These are phyloP conservation scores for Heliosperma pusillum DNA, from an alignment of 148 eudicot genomes.

Conservation along the genomic window DNA sequence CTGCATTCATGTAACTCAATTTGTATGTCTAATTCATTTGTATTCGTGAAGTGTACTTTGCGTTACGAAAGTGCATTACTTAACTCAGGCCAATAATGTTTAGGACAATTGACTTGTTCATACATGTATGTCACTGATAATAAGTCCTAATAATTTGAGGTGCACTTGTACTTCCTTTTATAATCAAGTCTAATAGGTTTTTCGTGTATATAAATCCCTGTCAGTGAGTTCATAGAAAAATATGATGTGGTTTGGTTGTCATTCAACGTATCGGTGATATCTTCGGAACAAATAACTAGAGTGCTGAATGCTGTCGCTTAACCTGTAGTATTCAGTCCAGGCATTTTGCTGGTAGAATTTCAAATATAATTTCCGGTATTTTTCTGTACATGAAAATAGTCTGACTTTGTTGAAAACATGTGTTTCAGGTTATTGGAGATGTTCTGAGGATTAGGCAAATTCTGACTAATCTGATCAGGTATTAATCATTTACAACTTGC, in stretches of 20 bases:
- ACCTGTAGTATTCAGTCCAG: not conserved
- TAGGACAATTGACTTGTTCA: not conserved
- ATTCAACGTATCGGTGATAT: too few species aligned
- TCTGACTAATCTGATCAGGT: constrained; percentile 96
- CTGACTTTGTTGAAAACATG: constrained; percentile 2
- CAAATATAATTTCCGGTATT: not conserved
- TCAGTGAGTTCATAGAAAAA: too few species aligned
- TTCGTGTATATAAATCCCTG: too few species aligned
- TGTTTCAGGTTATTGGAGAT: constrained; percentile 83
- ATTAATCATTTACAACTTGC: constrained; percentile 2
- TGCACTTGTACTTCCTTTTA: not conserved
- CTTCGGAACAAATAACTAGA: too few species aligned
- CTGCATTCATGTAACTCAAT: not conserved
- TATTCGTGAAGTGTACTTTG: not conserved
- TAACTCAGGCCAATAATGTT: not conserved
- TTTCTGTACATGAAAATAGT: constrained; percentile 5
- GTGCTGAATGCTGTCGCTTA: not conserved
- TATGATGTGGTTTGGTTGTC: too few species aligned
- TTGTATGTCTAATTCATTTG: not conserved
- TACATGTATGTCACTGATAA: not conserved
- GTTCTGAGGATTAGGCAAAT: constrained; percentile 91
- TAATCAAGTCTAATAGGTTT: too few species aligned
- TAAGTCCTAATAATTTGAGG: not conserved
- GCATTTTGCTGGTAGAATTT: not conserved
- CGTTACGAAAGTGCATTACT: not conserved